Base-by-base conservation (phyloP, 805 yeast genomes). In the Yueomyces sinensis region DNA sequence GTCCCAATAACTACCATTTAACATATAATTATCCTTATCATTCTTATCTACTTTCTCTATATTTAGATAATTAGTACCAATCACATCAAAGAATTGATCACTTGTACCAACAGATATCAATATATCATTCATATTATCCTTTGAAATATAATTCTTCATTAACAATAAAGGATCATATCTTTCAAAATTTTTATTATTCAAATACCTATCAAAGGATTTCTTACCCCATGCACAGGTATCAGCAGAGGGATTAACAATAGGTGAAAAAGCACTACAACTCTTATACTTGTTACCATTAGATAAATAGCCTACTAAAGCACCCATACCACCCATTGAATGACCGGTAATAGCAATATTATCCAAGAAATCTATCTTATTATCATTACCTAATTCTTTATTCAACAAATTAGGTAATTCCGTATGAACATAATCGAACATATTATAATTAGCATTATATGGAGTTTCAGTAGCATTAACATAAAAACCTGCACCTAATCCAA, bases 311-410 rank as follows among this genome's bases (percentile, higher is more conserved):
- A 79, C 62, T 40, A 89, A 59, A 0, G 98, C 94, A 37, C 97
- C 98, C 54, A 72, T 83, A 1, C 98, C 98, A 33, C 98, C 98
- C 97, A 91, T 91, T 1, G 98, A 91, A 57, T 91, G 97, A 30
- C 98, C 98, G n/a, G 91, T 75, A 43, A 89, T 73, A 16, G 89
- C 71, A 34, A 76, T 68, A 29, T 70, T 76, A 28, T 60, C 54
- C 18, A 46, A 27, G 41, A 78, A 75, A 56, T 89, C 84, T 40
- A 89, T 61, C 29, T 59, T 56, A 3, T 61, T 40, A 36, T 56
- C 68, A 14, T 59, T 56, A 11, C 47, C 45, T 23, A 42, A 33
- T 36, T 55, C 59, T 20, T 51, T 51, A 13, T 68, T 56, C 44
- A 83, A 61, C 20, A 58, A 59, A 17, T 59, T 58, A 27, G 78